Evolutionary conservation across 1,284 basidiomycete genomes (phyloP), one percentile per base, ranked within the genome.

Genomic region (Agaricales sp.): DNA sequence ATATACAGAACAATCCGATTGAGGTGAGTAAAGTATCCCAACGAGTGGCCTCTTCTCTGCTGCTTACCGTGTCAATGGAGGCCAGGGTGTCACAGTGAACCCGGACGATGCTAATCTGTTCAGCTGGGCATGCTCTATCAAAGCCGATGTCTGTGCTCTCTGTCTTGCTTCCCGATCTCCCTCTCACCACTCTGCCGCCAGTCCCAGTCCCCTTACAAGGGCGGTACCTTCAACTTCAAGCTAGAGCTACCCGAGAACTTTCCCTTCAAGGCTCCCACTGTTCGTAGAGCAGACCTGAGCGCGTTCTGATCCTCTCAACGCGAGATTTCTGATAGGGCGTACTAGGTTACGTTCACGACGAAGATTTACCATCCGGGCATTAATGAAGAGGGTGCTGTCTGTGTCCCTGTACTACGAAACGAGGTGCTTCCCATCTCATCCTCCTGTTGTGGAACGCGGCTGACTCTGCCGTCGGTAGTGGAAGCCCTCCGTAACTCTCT

Each of bases 301-400:
- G n/a, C n/a, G 20, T 50, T 16, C 20, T 38, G 35, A 26, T 25
- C 53, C 25, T 14, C 45, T 18, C 44, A 23, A 21, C 12, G 11
- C 3, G 37, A 45, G 4, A 25, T 26, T 19, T 23, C 22, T 43
- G 16, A 35, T 22, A 3, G n/a, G n/a, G n/a, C n/a, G 47, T 46
- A 24, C 24, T 51, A 93, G 91, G 84, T 93, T 52, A 80, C 78
- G 39, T 93, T 93, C 67, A 78, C 70, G 43, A 94, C 92, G 35
- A 91, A 85, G 71, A 86, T 92, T 51, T 94, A 94, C 61, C 92
- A 95, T 66, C 92, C 92, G 13, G 92, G 92, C 48, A 87, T 95
- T 61, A 92, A 94, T 55, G 88, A 92, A 52, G 89, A 95, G 61
- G 92, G 91, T 37, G 70, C 75, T 23, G 89, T 91, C 50, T 91